phyloP scores from a whole-genome alignment of 2,329 filamentous ascomycete genomes.

The Apiospora arundinis region DNA sequence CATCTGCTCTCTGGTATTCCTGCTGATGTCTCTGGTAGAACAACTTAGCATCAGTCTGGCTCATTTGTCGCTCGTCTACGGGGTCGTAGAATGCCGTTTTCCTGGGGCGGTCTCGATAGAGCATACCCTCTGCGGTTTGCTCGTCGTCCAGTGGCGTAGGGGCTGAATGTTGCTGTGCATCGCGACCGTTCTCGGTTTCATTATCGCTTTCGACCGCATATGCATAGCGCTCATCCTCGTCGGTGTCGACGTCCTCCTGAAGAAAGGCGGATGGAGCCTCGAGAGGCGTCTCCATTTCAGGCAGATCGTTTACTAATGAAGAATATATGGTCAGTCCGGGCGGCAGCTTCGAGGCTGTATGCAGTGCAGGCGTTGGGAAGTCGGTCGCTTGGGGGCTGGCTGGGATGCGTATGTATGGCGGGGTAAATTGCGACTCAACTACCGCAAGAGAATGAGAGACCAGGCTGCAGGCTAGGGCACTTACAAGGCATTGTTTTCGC shows the following conservation, averaged over 20 bases:
- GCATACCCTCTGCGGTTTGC: constrained; percentile 56
- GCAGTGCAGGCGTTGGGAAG: neutral
- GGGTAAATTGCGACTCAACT: constrained; percentile 3
- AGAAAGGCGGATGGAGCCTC: constrained; percentile 43
- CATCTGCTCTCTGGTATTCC: constrained; percentile 53
- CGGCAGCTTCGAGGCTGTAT: neutral
- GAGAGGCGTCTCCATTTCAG: constrained; percentile 35
- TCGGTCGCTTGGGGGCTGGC: neutral
- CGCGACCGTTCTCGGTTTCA: constrained; percentile 38
- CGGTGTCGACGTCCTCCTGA: constrained; percentile 43
- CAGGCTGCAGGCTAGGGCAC: no score
- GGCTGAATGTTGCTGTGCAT: constrained; percentile 29
- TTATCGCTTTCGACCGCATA: constrained; percentile 41
- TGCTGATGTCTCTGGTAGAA: constrained; percentile 92
- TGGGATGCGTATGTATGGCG: neutral
- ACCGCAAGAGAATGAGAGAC: neutral
- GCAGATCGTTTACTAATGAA: neutral
- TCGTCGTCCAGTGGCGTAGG: constrained; percentile 36
- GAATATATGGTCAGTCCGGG: neutral
- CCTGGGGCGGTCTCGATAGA: constrained; percentile 65
- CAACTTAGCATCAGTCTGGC: constrained; percentile 90
- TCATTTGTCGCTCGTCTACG: constrained; percentile 91
- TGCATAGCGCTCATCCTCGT: constrained; percentile 44
- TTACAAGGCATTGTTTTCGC: constrained; percentile 7
- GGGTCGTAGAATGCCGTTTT: constrained; percentile 93